Percentiles rank a stretch among this genome's conserved stretches.
Evolutionary conservation across 2,329 filamentous ascomycete genomes (phyloP).

Genomic region (Plectosphaerella sp.): DNA sequence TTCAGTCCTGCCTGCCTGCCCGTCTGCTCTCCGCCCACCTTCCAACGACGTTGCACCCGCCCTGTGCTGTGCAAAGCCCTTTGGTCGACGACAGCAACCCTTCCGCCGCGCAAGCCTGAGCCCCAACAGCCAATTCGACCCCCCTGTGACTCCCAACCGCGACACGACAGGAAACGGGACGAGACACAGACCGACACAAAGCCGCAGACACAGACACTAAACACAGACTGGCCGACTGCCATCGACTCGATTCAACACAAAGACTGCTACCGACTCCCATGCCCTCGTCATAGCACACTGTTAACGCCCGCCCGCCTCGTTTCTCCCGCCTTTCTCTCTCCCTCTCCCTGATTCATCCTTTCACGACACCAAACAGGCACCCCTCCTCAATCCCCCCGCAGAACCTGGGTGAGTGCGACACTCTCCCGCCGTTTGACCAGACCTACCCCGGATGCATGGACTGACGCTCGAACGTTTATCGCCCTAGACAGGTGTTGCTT

Average conservation of each 20-base stretch:
- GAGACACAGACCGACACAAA: too few relatives aligned
- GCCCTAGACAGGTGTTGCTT: background rate
- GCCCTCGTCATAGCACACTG: conserved; percentile 24
- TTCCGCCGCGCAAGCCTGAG: background rate
- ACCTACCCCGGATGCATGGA: background rate
- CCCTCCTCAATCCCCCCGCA: background rate
- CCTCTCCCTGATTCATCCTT: background rate
- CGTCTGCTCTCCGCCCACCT: too few relatives aligned
- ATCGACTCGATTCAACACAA: too few relatives aligned
- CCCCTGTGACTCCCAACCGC: background rate
- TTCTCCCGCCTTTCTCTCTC: background rate
- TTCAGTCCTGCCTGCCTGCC: background rate
- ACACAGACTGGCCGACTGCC: background rate
- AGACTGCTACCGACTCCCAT: conserved; percentile 15
- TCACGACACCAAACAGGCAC: background rate
- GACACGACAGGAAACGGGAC: too few relatives aligned
- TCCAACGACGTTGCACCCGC: background rate
- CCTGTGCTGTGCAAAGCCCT: background rate
- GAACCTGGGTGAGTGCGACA: background rate
- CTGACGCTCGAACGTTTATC: background rate
- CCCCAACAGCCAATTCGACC: conserved; percentile 2
- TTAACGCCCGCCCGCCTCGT: background rate
- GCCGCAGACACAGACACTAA: background rate
- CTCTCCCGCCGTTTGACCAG: background rate
- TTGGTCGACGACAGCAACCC: background rate